Evolutionary conservation across 108 stramenopile species (phyloP), one percentile per base, ranked within the genome.

Genomic region (Cylindrotheca fusiformis): DNA sequence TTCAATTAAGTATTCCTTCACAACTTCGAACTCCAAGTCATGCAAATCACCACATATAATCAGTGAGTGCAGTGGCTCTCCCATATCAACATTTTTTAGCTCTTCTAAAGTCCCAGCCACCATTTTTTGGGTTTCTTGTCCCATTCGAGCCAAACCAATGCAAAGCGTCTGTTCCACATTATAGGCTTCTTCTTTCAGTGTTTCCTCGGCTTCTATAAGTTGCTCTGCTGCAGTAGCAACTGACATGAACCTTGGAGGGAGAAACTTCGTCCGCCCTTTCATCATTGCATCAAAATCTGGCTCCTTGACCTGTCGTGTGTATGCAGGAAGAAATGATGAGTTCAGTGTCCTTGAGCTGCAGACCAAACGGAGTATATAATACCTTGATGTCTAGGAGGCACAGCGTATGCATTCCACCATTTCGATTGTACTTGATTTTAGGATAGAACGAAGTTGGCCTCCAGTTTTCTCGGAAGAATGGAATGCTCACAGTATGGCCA

Each of bases 181-280:
- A 61, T 85, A 93, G 5, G 77, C 91, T 36, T 69, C 82, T 57
- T 76, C 87, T 32, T 72, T 69, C 26, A 69, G 50, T 21, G 64
- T 79, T 50, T 82, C 80, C 65, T 96, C 96, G 2, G 96, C 90
- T 63, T 94, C 90, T 5, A 98, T 69, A 5, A 99, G 76, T 79
- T 98, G 97, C 51, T 96, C 87, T 18, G 93, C 73, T 0, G 96
- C 95, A 54, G 74, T 74, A 55, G 83, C 87, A 1, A 98, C 95
- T 27, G 95, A 85, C 99, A 99, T 99, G 83, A 82, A 99, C n/a
- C 98, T 79, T 14, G 99, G 99, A 12, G 99, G 99, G 49, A 99
- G 72, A 67, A 90, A 98, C 3, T 75, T 60, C 46, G 81, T 82
- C 55, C 84, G 82, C 10, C 97, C 97, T 32, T 80, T 79, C 75